These are phyloP conservation scores for Trichoderma asperelloides DNA, from an alignment of 495 filamentous ascomycete genomes.

Conservation along the genomic window DNA sequence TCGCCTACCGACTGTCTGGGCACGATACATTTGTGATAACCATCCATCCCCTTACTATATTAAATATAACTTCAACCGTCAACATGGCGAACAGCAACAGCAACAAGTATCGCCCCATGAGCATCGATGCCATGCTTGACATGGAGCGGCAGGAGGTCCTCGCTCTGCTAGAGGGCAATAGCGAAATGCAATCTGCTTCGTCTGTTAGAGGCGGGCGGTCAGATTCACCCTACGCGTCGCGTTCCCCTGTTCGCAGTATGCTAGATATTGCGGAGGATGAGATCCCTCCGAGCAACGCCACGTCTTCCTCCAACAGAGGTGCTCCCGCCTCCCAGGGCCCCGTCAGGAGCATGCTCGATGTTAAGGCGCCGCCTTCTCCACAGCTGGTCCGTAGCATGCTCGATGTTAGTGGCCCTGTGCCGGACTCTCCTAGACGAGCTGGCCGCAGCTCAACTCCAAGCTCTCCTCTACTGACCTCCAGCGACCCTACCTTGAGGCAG, in stretches of 20 bases:
- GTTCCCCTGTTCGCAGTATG: constrained; percentile 49
- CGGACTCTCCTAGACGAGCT: constrained; percentile 10
- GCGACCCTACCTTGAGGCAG: constrained; percentile 10
- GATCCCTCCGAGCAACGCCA: constrained; percentile 17
- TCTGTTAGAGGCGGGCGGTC: constrained; percentile 31
- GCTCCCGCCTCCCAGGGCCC: constrained; percentile 25
- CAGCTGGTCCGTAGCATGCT: constrained; percentile 33
- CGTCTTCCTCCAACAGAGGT: constrained; percentile 17
- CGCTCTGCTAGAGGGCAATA: constrained; percentile 46
- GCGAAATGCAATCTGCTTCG: constrained; percentile 24
- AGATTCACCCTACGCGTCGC: constrained; percentile 37
- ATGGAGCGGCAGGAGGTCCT: constrained; percentile 66
- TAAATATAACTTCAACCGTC: neutral
- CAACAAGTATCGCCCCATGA: constrained; percentile 33
- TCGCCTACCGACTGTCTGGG: neutral
- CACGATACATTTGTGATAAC: neutral
- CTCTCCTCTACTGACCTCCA: constrained; percentile 26
- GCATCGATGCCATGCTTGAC: constrained; percentile 62
- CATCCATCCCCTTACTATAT: neutral
- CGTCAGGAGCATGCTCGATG: constrained; percentile 54
- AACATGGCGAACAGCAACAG: constrained; percentile 3
- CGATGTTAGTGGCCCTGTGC: constrained; percentile 25
- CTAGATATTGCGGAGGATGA: constrained; percentile 39
- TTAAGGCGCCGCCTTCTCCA: constrained; percentile 27
- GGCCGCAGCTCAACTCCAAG: constrained; percentile 28